Evolutionary conservation across 768 basidiomycete species (phyloP).

Genomic region (Pleurotus pulmonarius): DNA sequence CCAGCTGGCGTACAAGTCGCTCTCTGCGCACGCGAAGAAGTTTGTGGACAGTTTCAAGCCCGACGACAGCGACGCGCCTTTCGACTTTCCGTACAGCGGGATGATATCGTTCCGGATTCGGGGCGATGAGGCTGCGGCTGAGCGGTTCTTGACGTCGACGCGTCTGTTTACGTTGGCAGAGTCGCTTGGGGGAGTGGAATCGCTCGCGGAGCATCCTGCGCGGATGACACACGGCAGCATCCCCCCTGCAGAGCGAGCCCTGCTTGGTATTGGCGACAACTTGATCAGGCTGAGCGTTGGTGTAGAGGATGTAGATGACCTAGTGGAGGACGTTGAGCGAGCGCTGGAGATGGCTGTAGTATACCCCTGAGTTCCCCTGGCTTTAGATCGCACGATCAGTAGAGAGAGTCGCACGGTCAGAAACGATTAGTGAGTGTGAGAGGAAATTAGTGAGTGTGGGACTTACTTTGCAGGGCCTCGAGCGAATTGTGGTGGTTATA

Average conservation of each 20-base stretch:
- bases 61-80: slow-evolving; percentile 17
- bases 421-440: too few relatives aligned
- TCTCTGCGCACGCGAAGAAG: slow-evolving; percentile 65
- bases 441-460: too few relatives aligned
- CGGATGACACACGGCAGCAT: slow-evolving; percentile 87
- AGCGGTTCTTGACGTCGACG: slow-evolving; percentile 62
- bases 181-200: slow-evolving; percentile 90
- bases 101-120: slow-evolving; percentile 80
- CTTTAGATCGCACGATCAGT: too few relatives aligned
- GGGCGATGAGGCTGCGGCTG: slow-evolving; percentile 54
- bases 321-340: slow-evolving; percentile 66
- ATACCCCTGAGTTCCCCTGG: too few relatives aligned
- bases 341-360: slow-evolving; percentile 51
- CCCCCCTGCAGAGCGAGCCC: slow-evolving; percentile 59
- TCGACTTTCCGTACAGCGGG: slow-evolving; percentile 84
- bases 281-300: slow-evolving; percentile 82
- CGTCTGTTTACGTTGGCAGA: slow-evolving; percentile 81
- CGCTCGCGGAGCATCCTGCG: slow-evolving; percentile 81
- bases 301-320: slow-evolving; percentile 83
- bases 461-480: too few relatives aligned
- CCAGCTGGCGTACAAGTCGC: slow-evolving; percentile 54
- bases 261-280: slow-evolving; percentile 74
- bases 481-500: too few relatives aligned
- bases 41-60: slow-evolving; percentile 45
- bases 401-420: too few relatives aligned